phyloP scores from a whole-genome alignment of 441 rosid genomes.

The Arabidopsis hybrid region DNA sequence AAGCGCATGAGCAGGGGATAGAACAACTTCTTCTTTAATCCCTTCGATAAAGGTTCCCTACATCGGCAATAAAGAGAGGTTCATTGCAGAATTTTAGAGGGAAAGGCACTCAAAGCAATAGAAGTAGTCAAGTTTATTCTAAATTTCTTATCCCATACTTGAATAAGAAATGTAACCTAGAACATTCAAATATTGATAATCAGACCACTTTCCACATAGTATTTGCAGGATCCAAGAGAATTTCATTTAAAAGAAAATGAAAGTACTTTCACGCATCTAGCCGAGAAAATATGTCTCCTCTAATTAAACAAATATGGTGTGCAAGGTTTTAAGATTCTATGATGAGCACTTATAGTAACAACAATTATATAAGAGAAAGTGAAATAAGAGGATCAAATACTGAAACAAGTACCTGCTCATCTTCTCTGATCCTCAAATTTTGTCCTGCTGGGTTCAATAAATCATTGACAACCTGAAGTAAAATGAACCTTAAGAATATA shows the following conservation, averaged over 20 bases:
- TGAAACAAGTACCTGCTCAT: conserved; percentile 75
- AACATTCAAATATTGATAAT: conserved; percentile 19
- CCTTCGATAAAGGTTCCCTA: conserved; percentile 99
- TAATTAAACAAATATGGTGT: background rate
- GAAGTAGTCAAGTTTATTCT: background rate
- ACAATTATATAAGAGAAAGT: conserved; percentile 15
- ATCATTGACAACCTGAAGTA: conserved; percentile 92
- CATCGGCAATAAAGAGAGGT: conserved; percentile 41
- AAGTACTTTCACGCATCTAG: conserved; percentile 15
- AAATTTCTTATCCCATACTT: conserved; percentile 5
- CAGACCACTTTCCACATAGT: conserved; percentile 2
- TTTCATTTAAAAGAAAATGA: conserved; percentile 8
- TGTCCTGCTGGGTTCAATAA: conserved; percentile 97
- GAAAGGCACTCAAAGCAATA: conserved; percentile 18
- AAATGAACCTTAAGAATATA: conserved; percentile 44
- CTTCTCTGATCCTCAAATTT: conserved; percentile 97
- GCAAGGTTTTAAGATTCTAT: conserved; percentile 25
- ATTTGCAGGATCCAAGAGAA: conserved; percentile 17
- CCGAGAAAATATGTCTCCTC: conserved; percentile 11
- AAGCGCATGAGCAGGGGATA: conserved; percentile 98
- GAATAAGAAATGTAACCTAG: conserved; percentile 26
- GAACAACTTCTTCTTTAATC: conserved; percentile 97
- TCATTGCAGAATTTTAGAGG: conserved; percentile 16
- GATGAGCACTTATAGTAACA: conserved; percentile 15
- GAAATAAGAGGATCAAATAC: conserved; percentile 26